Evolutionary conservation across 805 yeast genomes (phyloP).

Genomic region (Ogataea pilisensis): DNA sequence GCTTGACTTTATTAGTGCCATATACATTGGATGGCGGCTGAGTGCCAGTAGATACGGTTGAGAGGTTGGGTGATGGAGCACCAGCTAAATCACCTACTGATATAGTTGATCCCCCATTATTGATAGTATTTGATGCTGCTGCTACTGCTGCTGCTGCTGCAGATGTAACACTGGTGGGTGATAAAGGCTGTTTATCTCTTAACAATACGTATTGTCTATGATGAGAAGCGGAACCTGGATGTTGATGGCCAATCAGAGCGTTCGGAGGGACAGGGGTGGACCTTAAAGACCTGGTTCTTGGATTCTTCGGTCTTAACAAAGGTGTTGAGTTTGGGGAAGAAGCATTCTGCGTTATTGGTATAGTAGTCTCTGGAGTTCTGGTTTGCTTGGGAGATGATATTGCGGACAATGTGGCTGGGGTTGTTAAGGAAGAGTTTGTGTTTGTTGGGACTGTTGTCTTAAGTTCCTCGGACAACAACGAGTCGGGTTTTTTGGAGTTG

Average conservation of each 20-base stretch:
- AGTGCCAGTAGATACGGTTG: conserved; percentile 7
- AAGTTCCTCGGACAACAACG: background rate
- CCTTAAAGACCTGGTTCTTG: conserved; percentile 11
- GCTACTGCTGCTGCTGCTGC: background rate
- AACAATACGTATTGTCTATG: conserved; percentile 30
- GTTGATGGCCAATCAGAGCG: conserved; percentile 11
- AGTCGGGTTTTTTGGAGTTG: background rate
- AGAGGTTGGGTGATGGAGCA: conserved; percentile 13
- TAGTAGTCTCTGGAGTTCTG: background rate
- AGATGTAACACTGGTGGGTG: background rate
- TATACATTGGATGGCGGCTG: conserved; percentile 6
- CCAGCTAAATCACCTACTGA: conserved; percentile 4
- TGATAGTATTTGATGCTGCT: conserved; percentile 3
- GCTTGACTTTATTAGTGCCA: conserved; percentile 18
- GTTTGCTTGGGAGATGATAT: conserved; percentile 1
- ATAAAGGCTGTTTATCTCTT: conserved; percentile 20
- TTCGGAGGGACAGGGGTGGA: conserved; percentile 24
- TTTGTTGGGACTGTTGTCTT: conserved; percentile 1
- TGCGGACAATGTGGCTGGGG: conserved; percentile 15
- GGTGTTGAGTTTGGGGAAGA: conserved; percentile 3
- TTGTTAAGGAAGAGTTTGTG: conserved; percentile 16
- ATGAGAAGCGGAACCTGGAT: conserved; percentile 23
- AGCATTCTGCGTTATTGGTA: background rate
- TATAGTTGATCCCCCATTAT: conserved; percentile 1
- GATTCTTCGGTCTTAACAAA: conserved; percentile 9